Conservation (phyloP, 441 rosid species). For the Croton setiger region DNA sequence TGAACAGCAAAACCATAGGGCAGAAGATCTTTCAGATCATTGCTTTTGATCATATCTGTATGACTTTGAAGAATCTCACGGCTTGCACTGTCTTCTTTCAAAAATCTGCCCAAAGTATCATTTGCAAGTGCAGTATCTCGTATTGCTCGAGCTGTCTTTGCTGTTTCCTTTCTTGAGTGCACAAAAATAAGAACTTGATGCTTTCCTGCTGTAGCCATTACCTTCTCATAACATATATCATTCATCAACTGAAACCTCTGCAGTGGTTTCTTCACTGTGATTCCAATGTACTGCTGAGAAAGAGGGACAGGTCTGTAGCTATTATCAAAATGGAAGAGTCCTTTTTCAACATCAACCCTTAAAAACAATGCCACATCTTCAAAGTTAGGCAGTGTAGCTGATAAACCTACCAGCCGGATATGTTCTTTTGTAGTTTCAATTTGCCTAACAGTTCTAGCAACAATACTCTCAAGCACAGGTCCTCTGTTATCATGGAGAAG, state of each 20-base stretch:
- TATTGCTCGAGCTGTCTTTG: slow-evolving; percentile 89
- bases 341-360: slow-evolving; percentile 62
- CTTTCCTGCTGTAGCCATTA: slow-evolving; percentile 84
- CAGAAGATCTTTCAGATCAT: slow-evolving; percentile 77
- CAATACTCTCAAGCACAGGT: slow-evolving; percentile 97
- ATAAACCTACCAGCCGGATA: slow-evolving; percentile 88
- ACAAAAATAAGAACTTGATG: slow-evolving; percentile 96
- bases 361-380: slow-evolving; percentile 89
- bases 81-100: slow-evolving; percentile 87
- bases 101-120: slow-evolving; percentile 75
- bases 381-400: slow-evolving; percentile 91
- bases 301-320: slow-evolving; percentile 96
- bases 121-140: slow-evolving; percentile 81
- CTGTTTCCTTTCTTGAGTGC: slow-evolving; percentile 97
- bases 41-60: slow-evolving; percentile 65
- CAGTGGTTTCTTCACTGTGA: slow-evolving; percentile 80
- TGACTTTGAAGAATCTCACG: slow-evolving; percentile 78
- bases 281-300: slow-evolving; percentile 83
- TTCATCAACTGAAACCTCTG: slow-evolving; percentile 99
- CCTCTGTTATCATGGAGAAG: slow-evolving; percentile 96
- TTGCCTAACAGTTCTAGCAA: slow-evolving; percentile 91
- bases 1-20: slow-evolving; percentile 97
- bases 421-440: slow-evolving; percentile 89
- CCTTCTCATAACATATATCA: slow-evolving; percentile 90
- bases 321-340: slow-evolving; percentile 84